A percentile compares a stretch with the other conserved stretches of the same genome.
Conservation (phyloP, 2,329 filamentous ascomycete genomes). For the Arthroderma uncinatum region DNA sequence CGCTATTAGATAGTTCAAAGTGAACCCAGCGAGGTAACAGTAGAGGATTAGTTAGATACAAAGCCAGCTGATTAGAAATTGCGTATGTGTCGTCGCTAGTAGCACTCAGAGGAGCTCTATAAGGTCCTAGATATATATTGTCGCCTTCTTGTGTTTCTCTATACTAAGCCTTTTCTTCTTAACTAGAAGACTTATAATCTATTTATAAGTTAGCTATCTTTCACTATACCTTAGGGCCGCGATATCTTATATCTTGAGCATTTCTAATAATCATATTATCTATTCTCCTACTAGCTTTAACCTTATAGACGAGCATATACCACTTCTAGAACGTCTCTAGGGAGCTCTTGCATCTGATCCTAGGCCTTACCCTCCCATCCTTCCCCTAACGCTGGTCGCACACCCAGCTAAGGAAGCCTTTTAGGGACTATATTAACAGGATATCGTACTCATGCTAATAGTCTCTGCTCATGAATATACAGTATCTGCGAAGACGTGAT, state of each 20-base stretch:
- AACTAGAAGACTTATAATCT: slow-evolving; percentile 13
- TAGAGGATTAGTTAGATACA: slow-evolving; percentile 17
- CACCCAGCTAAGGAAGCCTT: slow-evolving; percentile 17
- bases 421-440: background rate
- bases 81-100: slow-evolving; percentile 13
- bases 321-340: slow-evolving; percentile 10
- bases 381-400: slow-evolving; percentile 17
- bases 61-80: slow-evolving; percentile 14
- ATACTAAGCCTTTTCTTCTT: slow-evolving; percentile 15
- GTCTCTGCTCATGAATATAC: background rate
- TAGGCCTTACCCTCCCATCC: slow-evolving; percentile 12
- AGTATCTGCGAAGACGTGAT: background rate
- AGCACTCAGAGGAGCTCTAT: slow-evolving; percentile 12
- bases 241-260: slow-evolving; percentile 10
- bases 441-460: background rate
- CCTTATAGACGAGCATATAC: slow-evolving; percentile 10
- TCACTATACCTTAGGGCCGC: too few species aligned
- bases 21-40: slow-evolving; percentile 14
- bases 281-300: slow-evolving; percentile 13
- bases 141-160: slow-evolving; percentile 10
- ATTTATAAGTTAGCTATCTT: too few species aligned
- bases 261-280: slow-evolving; percentile 13
- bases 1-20: slow-evolving; percentile 11
- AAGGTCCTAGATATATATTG: slow-evolving; percentile 16
- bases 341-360: slow-evolving; percentile 6